phyloP scores from a whole-genome alignment of 176 grass and related monocot species.

The Ensete ventricosum region DNA sequence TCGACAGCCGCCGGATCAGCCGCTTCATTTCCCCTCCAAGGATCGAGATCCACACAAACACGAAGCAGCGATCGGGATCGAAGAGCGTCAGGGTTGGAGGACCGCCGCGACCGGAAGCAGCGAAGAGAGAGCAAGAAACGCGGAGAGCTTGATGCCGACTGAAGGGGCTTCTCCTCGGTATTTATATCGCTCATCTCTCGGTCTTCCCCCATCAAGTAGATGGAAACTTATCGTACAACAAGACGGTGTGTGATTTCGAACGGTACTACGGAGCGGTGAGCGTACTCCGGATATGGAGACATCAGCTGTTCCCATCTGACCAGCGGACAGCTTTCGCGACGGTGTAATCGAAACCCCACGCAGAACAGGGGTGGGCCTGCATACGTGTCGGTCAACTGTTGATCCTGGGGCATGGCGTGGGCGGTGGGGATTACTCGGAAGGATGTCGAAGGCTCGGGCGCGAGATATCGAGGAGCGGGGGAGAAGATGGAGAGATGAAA shows the following conservation, averaged over 20 bases:
- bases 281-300: background rate
- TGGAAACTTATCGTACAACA: background rate
- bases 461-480: too few relatives aligned
- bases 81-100: background rate
- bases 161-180: background rate
- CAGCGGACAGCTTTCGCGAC: background rate
- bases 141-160: background rate
- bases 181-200: background rate
- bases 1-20: slow-evolving; percentile 13
- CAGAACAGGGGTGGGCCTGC: too few relatives aligned
- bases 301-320: background rate
- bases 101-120: background rate
- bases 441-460: background rate
- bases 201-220: background rate
- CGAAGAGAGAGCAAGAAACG: background rate
- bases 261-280: background rate
- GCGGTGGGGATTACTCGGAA: too few relatives aligned
- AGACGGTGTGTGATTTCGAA: too few relatives aligned
- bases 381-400: too few relatives aligned
- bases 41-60: background rate
- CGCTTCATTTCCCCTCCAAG: background rate
- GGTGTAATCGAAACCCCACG: too few relatives aligned
- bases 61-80: background rate
- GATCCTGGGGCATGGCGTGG: too few relatives aligned
- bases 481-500: too few relatives aligned